These are phyloP conservation scores for Aspergillus sp. DNA, from an alignment of 2,329 filamentous ascomycete genomes.

Conservation along the genomic window DNA sequence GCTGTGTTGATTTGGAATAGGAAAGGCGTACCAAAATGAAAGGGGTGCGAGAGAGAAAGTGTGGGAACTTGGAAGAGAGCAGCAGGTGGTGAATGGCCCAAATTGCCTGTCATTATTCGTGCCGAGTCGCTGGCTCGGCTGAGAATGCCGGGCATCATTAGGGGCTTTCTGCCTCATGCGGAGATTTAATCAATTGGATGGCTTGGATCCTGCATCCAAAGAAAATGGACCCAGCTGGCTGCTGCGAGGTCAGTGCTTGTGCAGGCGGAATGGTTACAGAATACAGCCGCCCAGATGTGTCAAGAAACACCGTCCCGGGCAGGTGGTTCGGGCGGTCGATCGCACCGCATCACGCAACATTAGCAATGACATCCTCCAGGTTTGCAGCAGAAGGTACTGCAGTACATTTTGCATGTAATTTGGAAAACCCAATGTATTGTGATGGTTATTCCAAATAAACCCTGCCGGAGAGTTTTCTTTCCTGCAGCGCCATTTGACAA, in stretches of 20 bases:
- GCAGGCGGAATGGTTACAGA: not conserved
- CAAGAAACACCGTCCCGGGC: conserved; percentile 3
- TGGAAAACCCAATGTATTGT: not conserved
- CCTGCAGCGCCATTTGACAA: conserved; percentile 9
- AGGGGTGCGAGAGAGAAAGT: not conserved
- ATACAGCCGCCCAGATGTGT: not conserved
- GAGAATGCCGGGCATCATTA: conserved; percentile 5
- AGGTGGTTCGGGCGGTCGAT: conserved; percentile 16
- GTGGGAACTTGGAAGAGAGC: not conserved
- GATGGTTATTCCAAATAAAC: not conserved
- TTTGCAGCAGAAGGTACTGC: not conserved
- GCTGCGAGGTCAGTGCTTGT: conserved; percentile 2
- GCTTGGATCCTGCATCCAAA: not conserved
- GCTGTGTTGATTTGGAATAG: not conserved
- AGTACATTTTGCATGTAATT: not conserved
- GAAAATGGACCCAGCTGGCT: conserved; percentile 2
- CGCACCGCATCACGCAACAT: not conserved
- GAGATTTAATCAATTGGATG: conserved; percentile 1
- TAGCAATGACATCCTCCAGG: not conserved
- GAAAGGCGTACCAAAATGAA: not conserved
- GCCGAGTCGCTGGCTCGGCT: not conserved
- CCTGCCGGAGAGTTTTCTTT: conserved; percentile 15
- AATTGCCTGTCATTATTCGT: not conserved
- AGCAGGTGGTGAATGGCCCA: not conserved
- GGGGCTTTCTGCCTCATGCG: not conserved